Conservation (phyloP, 306 rosid genomes). For the Mimosa pudica region DNA sequence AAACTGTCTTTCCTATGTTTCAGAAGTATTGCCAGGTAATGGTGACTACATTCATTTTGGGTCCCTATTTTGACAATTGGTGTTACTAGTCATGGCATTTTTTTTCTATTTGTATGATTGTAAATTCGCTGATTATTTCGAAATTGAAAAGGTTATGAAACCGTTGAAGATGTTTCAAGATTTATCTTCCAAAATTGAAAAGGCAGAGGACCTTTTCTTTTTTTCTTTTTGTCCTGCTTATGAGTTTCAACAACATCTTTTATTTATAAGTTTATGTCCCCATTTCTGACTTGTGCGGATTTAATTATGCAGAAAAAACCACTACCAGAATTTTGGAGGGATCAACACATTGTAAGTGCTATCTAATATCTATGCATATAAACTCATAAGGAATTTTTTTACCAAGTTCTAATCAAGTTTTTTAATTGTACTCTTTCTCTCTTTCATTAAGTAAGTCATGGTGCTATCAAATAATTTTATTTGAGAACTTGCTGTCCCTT, state of each 20-base stretch:
- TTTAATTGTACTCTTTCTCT: not conserved
- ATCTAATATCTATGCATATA: constrained; percentile 25
- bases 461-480: constrained; percentile 26
- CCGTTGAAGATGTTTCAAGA: constrained; percentile 14
- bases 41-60: constrained; percentile 5
- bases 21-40: constrained; percentile 80
- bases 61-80: constrained; percentile 12
- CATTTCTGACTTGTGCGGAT: constrained; percentile 33
- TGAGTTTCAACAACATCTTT: constrained; percentile 1
- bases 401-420: constrained; percentile 16
- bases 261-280: constrained; percentile 20
- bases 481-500: constrained; percentile 24
- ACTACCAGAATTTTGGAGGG: constrained; percentile 98
- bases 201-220: not conserved
- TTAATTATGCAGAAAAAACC: constrained; percentile 77
- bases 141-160: constrained; percentile 5
- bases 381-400: constrained; percentile 1
- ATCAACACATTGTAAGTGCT: constrained; percentile 75
- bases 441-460: not conserved
- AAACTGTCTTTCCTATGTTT: constrained; percentile 76
- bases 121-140: not conserved
- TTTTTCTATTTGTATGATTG: not conserved
- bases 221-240: constrained; percentile 13
- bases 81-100: constrained; percentile 15
- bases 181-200: constrained; percentile 16